Evolutionary conservation across 1,284 basidiomycete genomes (phyloP).

Genomic region (Coniophora puteana): DNA sequence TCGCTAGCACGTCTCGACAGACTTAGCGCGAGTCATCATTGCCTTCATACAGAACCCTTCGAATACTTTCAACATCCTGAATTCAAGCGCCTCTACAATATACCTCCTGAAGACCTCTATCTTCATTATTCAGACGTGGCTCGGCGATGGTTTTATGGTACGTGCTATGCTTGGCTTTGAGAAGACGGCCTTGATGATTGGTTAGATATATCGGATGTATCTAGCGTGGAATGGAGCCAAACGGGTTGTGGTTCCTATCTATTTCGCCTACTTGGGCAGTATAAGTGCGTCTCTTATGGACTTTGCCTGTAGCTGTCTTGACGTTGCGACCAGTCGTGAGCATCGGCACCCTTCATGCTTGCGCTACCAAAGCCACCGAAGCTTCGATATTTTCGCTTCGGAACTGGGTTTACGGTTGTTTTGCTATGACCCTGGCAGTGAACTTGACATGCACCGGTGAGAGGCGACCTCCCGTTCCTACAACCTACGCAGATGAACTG

Average conservation of each 20-base stretch:
- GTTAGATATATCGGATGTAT: constrained; percentile 25
- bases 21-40: no score
- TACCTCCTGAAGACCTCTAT: constrained; percentile 26
- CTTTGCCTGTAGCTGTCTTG: not conserved
- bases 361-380: constrained; percentile 17
- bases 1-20: no score
- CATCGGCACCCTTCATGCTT: constrained; percentile 19
- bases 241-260: constrained; percentile 16
- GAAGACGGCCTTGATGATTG: constrained; percentile 4
- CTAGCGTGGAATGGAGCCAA: constrained; percentile 20
- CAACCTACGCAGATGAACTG: not conserved
- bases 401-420: constrained; percentile 33
- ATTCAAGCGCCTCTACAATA: constrained; percentile 21
- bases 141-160: constrained; percentile 31
- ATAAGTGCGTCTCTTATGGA: constrained; percentile 16
- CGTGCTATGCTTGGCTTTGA: no score
- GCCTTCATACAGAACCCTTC: no score
- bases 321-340: constrained; percentile 12
- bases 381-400: constrained; percentile 13
- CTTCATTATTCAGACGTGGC: constrained; percentile 25
- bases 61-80: no score
- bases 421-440: constrained; percentile 32
- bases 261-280: constrained; percentile 21
- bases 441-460: constrained; percentile 33
- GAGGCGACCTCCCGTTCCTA: constrained; percentile 3